phyloP scores from a whole-genome alignment of 306 rosid species.

The Acacia confusa region DNA sequence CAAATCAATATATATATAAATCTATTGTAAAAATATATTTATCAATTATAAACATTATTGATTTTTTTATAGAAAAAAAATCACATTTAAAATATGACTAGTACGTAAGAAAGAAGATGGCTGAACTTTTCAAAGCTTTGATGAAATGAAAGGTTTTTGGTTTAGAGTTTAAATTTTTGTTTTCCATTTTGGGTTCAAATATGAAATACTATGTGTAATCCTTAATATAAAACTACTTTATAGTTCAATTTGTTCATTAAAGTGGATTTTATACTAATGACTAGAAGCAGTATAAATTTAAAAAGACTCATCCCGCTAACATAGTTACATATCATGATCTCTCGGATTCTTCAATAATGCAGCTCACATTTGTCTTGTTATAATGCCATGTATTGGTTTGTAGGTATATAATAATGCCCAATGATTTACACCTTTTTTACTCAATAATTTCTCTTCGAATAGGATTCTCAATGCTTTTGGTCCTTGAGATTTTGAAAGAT shows the following conservation, averaged over 20 bases:
- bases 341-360: conserved; percentile 11
- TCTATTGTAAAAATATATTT: too few relatives aligned
- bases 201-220: background rate
- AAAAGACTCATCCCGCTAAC: background rate
- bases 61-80: too few relatives aligned
- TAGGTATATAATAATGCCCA: background rate
- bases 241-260: too few relatives aligned
- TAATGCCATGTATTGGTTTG: background rate
- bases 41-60: too few relatives aligned
- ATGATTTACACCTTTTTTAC: conserved; percentile 4
- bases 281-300: background rate
- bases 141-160: background rate
- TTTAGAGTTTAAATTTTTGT: background rate
- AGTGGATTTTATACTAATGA: too few relatives aligned
- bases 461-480: background rate
- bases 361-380: background rate
- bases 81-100: background rate
- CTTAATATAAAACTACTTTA: too few relatives aligned
- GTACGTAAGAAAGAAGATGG: background rate
- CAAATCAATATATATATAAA: too few relatives aligned
- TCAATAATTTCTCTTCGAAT: background rate
- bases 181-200: background rate
- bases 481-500: background rate
- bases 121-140: background rate
- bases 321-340: background rate